Percentiles rank a stretch among this genome's conserved stretches.
Conservation (phyloP, 2,329 filamentous ascomycete species). For the Parascedosporium putredinis region DNA sequence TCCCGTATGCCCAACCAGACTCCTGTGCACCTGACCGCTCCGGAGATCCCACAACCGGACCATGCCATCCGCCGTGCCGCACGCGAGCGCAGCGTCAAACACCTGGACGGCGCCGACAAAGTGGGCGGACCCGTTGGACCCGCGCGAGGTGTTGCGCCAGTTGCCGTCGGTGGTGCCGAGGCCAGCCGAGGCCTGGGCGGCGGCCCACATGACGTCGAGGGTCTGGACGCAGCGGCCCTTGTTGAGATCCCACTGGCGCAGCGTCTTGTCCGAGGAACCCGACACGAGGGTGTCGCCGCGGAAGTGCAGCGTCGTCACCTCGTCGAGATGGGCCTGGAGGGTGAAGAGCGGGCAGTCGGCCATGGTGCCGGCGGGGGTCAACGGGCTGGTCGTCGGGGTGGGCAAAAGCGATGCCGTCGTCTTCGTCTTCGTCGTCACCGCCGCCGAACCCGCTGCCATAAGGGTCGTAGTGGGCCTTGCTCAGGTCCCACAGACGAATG, state of each 20-base stretch:
- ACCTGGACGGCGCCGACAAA: conserved; percentile 94
- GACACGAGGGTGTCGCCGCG: conserved; percentile 83
- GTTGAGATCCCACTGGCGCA: conserved; percentile 94
- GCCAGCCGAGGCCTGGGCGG: conserved; percentile 70
- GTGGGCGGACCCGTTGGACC: conserved; percentile 48
- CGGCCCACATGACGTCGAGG: conserved; percentile 94
- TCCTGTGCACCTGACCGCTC: conserved; percentile 93
- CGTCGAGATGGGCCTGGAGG: conserved; percentile 81
- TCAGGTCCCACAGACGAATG: conserved; percentile 90
- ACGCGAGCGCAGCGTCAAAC: conserved; percentile 90
- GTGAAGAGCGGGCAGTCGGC: conserved; percentile 82
- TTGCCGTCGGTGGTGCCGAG: conserved; percentile 48
- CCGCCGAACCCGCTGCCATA: conserved; percentile 50
- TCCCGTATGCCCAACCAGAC: conserved; percentile 88
- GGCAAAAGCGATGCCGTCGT: conserved; percentile 63
- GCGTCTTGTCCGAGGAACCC: conserved; percentile 91
- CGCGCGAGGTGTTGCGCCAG: conserved; percentile 57
- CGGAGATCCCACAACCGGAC: conserved; percentile 93
- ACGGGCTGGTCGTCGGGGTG: conserved; percentile 57
- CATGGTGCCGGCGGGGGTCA: conserved; percentile 72
- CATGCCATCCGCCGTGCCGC: conserved; percentile 95
- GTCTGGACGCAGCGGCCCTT: conserved; percentile 98
- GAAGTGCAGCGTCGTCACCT: conserved; percentile 91
- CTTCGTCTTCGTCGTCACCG: conserved; percentile 47
- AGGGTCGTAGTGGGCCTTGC: conserved; percentile 74